A percentile compares a stretch with the other conserved stretches of the same genome.
Evolutionary conservation across 2,329 filamentous ascomycete species (phyloP).

Genomic region (Fusarium sp.): DNA sequence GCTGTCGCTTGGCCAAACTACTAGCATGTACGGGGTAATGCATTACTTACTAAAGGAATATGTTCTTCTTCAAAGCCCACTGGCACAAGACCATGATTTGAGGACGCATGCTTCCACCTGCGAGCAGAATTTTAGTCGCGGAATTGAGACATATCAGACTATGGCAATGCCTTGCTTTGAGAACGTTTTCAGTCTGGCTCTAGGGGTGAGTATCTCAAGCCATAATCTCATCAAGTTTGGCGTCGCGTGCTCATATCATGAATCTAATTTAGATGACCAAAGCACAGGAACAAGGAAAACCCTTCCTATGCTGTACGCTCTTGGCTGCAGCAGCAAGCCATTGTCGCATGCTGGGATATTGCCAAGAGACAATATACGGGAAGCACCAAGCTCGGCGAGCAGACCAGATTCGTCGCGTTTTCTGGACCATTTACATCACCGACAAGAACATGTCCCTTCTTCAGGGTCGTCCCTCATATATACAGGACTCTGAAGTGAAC

Average conservation of each 20-base stretch:
- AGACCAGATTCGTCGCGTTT: not conserved
- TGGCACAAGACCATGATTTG: too few species aligned
- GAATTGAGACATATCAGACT: not conserved
- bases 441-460: constrained; percentile 1
- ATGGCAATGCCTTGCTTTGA: not conserved
- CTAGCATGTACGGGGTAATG: not conserved
- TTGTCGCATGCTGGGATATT: constrained; percentile 3
- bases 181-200: not conserved
- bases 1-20: not conserved
- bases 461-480: not conserved
- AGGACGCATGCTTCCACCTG: too few species aligned
- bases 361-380: not conserved
- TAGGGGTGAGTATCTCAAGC: not conserved
- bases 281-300: not conserved
- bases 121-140: not conserved
- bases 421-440: not conserved
- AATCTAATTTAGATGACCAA: not conserved
- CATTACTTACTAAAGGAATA: not conserved
- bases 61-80: too few species aligned
- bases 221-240: not conserved
- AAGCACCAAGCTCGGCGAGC: not conserved
- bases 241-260: not conserved
- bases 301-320: constrained; percentile 1
- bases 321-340: not conserved
- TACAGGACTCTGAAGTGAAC: not conserved